Evolutionary conservation across 768 basidiomycete species (phyloP).

Genomic region (Termitomyces sp.): DNA sequence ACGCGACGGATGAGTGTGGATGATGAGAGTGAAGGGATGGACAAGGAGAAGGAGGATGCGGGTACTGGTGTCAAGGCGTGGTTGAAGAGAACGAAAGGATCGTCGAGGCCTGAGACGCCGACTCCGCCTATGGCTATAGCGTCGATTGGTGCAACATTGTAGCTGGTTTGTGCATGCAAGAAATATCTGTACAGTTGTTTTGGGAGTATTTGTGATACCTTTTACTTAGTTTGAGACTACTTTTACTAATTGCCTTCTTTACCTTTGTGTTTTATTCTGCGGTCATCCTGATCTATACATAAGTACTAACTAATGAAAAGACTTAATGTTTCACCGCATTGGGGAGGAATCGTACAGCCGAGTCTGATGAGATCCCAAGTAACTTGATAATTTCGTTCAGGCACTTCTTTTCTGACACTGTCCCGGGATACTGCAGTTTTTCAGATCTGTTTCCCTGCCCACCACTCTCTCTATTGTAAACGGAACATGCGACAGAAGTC

Average conservation of each 20-base stretch:
- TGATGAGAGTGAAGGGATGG: neutral
- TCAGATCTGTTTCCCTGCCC: too few species aligned
- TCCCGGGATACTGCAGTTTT: too few species aligned
- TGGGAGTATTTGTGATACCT: neutral
- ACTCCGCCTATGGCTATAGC: neutral
- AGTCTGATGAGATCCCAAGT: too few species aligned
- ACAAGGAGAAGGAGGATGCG: neutral
- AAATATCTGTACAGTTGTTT: neutral
- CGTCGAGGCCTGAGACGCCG: slow-evolving; percentile 15
- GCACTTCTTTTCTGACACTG: too few species aligned
- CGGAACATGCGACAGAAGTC: neutral
- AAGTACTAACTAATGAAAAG: neutral
- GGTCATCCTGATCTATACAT: neutral
- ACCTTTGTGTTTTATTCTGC: too few species aligned
- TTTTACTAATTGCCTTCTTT: neutral
- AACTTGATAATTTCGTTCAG: too few species aligned
- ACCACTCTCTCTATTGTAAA: neutral
- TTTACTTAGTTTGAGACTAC: neutral
- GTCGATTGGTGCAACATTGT: neutral
- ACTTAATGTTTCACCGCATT: neutral
- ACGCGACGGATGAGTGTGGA: neutral
- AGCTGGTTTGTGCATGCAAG: neutral
- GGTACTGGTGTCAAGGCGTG: slow-evolving; percentile 14
- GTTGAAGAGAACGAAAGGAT: slow-evolving; percentile 11
- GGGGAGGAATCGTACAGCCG: neutral